Evolutionary conservation across 2,329 filamentous ascomycete species (phyloP), one percentile per base, ranked within the genome.

Genomic region (Trichoderma sp.): DNA sequence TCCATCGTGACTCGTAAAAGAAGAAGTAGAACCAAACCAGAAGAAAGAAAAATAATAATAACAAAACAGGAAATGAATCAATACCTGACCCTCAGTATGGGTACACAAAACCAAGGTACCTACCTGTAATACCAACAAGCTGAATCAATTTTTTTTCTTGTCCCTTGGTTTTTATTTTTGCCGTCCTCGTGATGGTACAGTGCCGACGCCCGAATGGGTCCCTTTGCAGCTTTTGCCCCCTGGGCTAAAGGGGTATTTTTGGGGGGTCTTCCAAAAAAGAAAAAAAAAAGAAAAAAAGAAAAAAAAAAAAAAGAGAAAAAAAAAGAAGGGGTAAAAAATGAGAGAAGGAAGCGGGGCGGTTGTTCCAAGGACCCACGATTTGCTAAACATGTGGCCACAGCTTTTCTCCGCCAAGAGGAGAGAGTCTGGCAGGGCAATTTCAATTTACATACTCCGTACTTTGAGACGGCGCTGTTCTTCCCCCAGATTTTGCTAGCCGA

Each of bases 111-210:
- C 45, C 45, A 63, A 19, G 42, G 45, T 63, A 63, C 59, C 32
- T 63, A 63, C 59, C 32, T 63, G 3, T 27, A 27, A 52, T n/a
- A 29, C 42, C 37, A 63, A 34, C n/a, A 34, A 37, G 45, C 61
- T 52, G 67, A 50, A 67, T 22, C 42, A 37, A 53, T 15, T 42
- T 48, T 65, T 34, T 52, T 61, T 61, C 35, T 9, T 45, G 42
- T 45, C 42, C 42, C 42, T 59, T 64, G 64, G 70, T 68, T 71
- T 67, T 73, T n/a, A 67, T 71, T 69, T 72, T 69, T 73, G 71
- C 70, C 64, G 73, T 73, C 73, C 73, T 74, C 74, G 72, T 74
- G 73, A 74, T 73, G 72, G 58, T 63, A 67, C 70, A 70, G 64
- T 71, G 72, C 72, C 70, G 72, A 61, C 67, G 65, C 59, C 50